Conservation (phyloP, 495 filamentous ascomycete species). For the Mytilinidion resinicola region DNA sequence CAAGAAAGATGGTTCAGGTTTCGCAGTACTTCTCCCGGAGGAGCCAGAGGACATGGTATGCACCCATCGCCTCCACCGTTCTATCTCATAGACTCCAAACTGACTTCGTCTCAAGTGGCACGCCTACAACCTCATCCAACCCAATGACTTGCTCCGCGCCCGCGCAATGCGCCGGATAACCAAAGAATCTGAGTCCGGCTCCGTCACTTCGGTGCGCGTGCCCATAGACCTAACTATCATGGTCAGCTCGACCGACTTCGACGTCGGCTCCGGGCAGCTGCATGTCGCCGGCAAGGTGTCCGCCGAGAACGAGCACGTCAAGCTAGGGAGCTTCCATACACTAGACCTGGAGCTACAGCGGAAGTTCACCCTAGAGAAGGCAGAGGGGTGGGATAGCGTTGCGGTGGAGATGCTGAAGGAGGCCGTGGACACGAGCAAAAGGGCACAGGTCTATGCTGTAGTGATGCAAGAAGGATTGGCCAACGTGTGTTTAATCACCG, state of each 20-base stretch:
- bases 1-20: conserved; percentile 63
- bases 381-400: conserved; percentile 81
- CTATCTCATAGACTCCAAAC: not conserved
- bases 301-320: conserved; percentile 76
- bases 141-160: conserved; percentile 71
- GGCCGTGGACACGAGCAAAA: conserved; percentile 62
- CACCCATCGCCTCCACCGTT: conserved; percentile 4
- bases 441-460: conserved; percentile 74
- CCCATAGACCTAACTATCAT: conserved; percentile 72
- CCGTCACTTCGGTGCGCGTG: conserved; percentile 65
- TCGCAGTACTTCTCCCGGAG: conserved; percentile 73
- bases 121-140: conserved; percentile 86
- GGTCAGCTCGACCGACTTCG: conserved; percentile 83
- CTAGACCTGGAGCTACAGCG: conserved; percentile 83
- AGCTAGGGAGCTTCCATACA: conserved; percentile 81
- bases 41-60: conserved; percentile 94
- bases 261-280: conserved; percentile 72
- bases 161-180: conserved; percentile 74
- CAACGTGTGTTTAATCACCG: conserved; percentile 89
- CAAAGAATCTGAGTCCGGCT: conserved; percentile 60
- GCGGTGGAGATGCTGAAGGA: conserved; percentile 72
- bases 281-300: conserved; percentile 79
- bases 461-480: conserved; percentile 93
- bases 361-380: conserved; percentile 77
- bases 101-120: conserved; percentile 62